Base-by-base conservation (phyloP, 306 rosid genomes). In the Carpinus fangiana region DNA sequence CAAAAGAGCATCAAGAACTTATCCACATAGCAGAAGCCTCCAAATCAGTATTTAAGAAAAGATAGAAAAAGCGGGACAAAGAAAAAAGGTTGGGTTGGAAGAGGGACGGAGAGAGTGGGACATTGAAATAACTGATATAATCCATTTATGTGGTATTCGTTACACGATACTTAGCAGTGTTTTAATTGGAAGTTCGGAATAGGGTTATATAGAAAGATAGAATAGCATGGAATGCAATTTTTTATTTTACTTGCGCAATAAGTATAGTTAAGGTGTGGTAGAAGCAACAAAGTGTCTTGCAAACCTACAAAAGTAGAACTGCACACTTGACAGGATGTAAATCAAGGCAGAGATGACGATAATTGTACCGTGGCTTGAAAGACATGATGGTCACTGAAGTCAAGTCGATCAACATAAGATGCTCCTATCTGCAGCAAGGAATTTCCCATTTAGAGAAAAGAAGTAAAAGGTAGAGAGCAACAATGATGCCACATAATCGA, bases 351-450 rank as follows among this genome's bases (percentile, higher is more conserved):
- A 67, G 50, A 67, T 56, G 50, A 60, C 80, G 68, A 76, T 41
- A 73, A 64, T 60, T 51, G 23, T 84, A 92, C 98, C 96, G 21
- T 81, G 77, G 74, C 50, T 84, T 85, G 83, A 88, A 88, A 91
- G 74, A 14, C 76, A 76, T 90, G 96, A 78, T 95, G 98, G 82
- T 95, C 98, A 73, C 89, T 89, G 87, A 89, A 95, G 83, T 92
- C 91, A 43, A 92, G 81, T 81, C 81, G 89, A 80, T 88, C 95
- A 75, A 92, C 93, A 84, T 82, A 77, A 76, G 76, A 67, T 26
- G 93, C 89, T 81, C 90, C 93, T 76, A 92, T 83, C 97, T 92
- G 92, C 89, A 86, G 54, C 81, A 78, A 83, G 77, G 46, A 34
- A 66, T 75, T 70, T 76, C 79, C 82, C 85, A 71, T 86, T 84